A percentile compares a stretch with the other conserved stretches of the same genome.
These are phyloP conservation scores for Paramyrothecium sp. DNA, from an alignment of 2,329 filamentous ascomycete genomes.

Conservation along the genomic window DNA sequence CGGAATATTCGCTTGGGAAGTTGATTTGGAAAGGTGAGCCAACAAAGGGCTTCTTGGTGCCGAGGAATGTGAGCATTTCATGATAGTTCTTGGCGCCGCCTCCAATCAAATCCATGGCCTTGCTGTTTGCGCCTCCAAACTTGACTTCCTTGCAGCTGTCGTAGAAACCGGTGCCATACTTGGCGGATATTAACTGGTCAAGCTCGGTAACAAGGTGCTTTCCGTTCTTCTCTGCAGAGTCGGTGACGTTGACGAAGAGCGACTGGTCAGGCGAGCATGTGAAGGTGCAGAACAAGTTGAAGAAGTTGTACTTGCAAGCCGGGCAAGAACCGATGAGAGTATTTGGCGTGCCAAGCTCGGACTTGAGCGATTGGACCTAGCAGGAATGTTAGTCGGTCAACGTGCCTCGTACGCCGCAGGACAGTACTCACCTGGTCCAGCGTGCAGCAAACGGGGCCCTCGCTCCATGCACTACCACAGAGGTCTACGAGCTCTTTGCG, in stretches of 20 bases:
- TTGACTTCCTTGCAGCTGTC: conserved; percentile 99
- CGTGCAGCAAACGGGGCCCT: conserved; percentile 82
- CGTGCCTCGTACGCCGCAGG: not conserved
- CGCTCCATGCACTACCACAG: conserved; percentile 84
- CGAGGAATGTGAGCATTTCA: conserved; percentile 85
- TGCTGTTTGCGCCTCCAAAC: conserved; percentile 89
- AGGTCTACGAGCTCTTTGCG: conserved; percentile 78
- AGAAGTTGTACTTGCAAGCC: conserved; percentile 98
- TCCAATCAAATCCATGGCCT: conserved; percentile 93
- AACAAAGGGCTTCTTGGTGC: conserved; percentile 77
- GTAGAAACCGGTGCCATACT: conserved; percentile 86
- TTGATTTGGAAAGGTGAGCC: conserved; percentile 99
- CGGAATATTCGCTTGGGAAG: conserved; percentile 65
- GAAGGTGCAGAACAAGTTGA: conserved; percentile 96
- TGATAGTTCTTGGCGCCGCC: conserved; percentile 90
- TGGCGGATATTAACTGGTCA: conserved; percentile 81
- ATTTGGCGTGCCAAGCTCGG: conserved; percentile 82
- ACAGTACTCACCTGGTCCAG: conserved; percentile 63
- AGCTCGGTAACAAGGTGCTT: conserved; percentile 78
- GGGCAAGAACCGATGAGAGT: conserved; percentile 91
- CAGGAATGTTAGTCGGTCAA: not conserved
- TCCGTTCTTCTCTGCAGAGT: conserved; percentile 60
- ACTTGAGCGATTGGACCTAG: conserved; percentile 75
- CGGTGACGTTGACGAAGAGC: conserved; percentile 88
- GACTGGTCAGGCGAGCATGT: conserved; percentile 98